phyloP scores from a whole-genome alignment of 768 basidiomycete species.

The Baorangia bicolor region DNA sequence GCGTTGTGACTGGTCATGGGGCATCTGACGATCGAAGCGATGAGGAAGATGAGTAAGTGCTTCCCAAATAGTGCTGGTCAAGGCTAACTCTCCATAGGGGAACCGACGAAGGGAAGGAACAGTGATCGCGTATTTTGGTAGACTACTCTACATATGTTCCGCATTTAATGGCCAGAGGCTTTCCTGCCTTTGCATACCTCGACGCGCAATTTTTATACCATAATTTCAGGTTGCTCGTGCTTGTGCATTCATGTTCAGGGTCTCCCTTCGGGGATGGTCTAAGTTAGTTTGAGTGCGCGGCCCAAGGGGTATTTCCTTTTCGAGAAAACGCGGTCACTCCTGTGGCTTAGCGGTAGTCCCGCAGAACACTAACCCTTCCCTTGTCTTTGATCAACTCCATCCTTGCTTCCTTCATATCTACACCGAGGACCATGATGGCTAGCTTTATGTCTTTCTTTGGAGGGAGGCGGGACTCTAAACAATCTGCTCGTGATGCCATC shows the following conservation, averaged over 20 bases:
- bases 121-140: slow-evolving; percentile 25
- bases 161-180: slow-evolving; percentile 25
- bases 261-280: too few species aligned
- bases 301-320: slow-evolving; percentile 29
- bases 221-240: slow-evolving; percentile 18
- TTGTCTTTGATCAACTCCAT: neutral
- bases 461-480: slow-evolving; percentile 77
- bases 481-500: slow-evolving; percentile 89
- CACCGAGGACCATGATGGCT: slow-evolving; percentile 55
- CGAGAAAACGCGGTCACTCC: slow-evolving; percentile 14
- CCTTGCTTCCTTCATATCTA: slow-evolving; percentile 1
- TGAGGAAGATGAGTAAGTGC: slow-evolving; percentile 59
- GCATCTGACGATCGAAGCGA: slow-evolving; percentile 88
- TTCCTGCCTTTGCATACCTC: slow-evolving; percentile 25
- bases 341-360: slow-evolving; percentile 9
- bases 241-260: neutral
- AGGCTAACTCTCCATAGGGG: slow-evolving; percentile 20
- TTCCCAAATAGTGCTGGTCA: neutral
- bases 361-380: slow-evolving; percentile 11
- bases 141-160: slow-evolving; percentile 22
- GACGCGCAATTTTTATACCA: slow-evolving; percentile 28
- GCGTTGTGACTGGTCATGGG: slow-evolving; percentile 68
- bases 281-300: neutral
- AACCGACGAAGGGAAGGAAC: slow-evolving; percentile 21
- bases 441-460: slow-evolving; percentile 88